Evolutionary conservation across 306 rosid genomes (phyloP).

Genomic region (Spatholobus suberectus): DNA sequence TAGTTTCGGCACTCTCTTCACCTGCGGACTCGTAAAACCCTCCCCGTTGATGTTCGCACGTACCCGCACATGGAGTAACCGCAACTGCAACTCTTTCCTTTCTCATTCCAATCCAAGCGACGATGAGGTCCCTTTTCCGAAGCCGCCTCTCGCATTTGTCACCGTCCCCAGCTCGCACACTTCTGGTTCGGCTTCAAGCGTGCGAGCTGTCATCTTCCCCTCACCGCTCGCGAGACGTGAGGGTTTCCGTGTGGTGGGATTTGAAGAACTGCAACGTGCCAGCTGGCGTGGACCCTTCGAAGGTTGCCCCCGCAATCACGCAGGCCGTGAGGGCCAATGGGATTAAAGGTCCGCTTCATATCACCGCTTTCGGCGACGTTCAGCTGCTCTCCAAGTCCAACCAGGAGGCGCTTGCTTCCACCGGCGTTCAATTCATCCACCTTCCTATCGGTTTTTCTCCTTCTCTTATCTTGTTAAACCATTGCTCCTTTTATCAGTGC

Average conservation of each 20-base stretch:
- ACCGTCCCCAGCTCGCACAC: slow-evolving; percentile 4
- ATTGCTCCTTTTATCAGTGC: no score
- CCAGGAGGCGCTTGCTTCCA: slow-evolving; percentile 72
- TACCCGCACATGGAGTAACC: neutral
- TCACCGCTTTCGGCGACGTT: slow-evolving; percentile 78
- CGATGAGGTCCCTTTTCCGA: slow-evolving; percentile 44
- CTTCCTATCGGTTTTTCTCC: slow-evolving; percentile 65
- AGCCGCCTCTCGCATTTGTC: slow-evolving; percentile 34
- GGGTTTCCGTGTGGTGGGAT: slow-evolving; percentile 97
- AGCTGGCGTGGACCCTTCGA: slow-evolving; percentile 45
- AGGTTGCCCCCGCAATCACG: slow-evolving; percentile 55
- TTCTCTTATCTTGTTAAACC: no score
- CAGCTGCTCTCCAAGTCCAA: slow-evolving; percentile 60
- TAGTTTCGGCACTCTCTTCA: neutral
- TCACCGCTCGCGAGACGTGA: slow-evolving; percentile 54
- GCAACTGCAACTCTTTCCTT: neutral
- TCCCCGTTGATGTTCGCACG: neutral
- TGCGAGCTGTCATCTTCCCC: slow-evolving; percentile 45
- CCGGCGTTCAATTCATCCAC: slow-evolving; percentile 75
- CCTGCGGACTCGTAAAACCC: neutral
- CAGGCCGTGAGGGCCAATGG: slow-evolving; percentile 75
- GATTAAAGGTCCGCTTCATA: slow-evolving; percentile 77
- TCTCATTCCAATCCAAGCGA: neutral
- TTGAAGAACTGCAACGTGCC: slow-evolving; percentile 78
- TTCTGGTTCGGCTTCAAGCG: slow-evolving; percentile 34